Evolutionary conservation across 495 filamentous ascomycete species (phyloP).

Genomic region (Tricharina praecox): DNA sequence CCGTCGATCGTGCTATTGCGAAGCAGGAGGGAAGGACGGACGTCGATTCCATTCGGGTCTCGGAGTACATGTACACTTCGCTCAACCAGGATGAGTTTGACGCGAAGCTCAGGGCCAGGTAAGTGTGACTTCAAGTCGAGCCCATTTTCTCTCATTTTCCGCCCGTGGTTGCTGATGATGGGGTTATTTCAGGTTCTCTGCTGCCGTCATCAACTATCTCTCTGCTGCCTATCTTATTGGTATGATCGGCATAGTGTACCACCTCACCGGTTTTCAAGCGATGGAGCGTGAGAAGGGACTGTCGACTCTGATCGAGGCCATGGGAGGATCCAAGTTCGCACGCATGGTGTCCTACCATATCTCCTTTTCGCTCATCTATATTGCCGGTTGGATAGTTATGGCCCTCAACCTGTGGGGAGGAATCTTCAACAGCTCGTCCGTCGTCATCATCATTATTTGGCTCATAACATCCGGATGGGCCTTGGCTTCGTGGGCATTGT

Average conservation of each 20-base stretch:
- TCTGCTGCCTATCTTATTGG: slow-evolving; percentile 51
- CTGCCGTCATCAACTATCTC: slow-evolving; percentile 46
- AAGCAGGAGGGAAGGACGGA: slow-evolving; percentile 8
- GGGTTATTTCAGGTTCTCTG: slow-evolving; percentile 40
- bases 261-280: slow-evolving; percentile 59
- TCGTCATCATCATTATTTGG: slow-evolving; percentile 40
- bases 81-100: slow-evolving; percentile 46
- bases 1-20: slow-evolving; percentile 58
- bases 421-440: slow-evolving; percentile 45
- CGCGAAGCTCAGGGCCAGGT: slow-evolving; percentile 36
- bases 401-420: slow-evolving; percentile 42
- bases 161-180: too few species aligned
- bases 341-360: slow-evolving; percentile 50
- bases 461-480: slow-evolving; percentile 40
- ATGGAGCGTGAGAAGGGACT: slow-evolving; percentile 63
- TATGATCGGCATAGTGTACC: slow-evolving; percentile 55
- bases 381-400: slow-evolving; percentile 52
- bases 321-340: slow-evolving; percentile 60
- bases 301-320: slow-evolving; percentile 63
- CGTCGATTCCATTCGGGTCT: slow-evolving; percentile 27
- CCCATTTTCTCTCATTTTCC: background rate
- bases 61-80: slow-evolving; percentile 58
- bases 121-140: background rate
- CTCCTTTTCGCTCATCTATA: slow-evolving; percentile 50
- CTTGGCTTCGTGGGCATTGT: slow-evolving; percentile 49